phyloP scores from a whole-genome alignment of 306 rosid species.

The Bauhinia variegata region DNA sequence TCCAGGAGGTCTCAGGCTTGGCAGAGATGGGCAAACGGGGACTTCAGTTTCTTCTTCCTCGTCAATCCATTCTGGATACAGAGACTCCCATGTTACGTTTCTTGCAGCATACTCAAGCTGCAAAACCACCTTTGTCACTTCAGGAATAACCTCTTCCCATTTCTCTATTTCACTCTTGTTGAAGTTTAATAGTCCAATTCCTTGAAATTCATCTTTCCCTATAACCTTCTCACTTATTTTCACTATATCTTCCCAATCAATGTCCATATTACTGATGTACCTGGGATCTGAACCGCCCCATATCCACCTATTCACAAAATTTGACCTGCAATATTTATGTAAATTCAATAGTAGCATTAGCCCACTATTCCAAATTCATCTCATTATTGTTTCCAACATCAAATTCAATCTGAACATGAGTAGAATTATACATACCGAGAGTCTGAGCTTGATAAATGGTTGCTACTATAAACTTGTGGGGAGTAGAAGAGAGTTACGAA shows the following conservation, averaged over 20 bases:
- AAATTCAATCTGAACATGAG: not conserved
- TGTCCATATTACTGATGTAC: constrained; percentile 51
- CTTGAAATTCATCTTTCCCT: constrained; percentile 56
- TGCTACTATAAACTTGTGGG: constrained; percentile 65
- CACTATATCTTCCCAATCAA: constrained; percentile 60
- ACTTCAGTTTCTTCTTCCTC: constrained; percentile 86
- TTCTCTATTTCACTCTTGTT: constrained; percentile 54
- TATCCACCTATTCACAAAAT: constrained; percentile 72
- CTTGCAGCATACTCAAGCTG: constrained; percentile 59
- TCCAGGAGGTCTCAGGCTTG: constrained; percentile 63
- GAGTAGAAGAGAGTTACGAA: constrained; percentile 63
- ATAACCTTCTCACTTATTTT: constrained; percentile 47
- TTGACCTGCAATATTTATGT: constrained; percentile 22
- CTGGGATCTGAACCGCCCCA: constrained; percentile 82
- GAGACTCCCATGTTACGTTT: constrained; percentile 78
- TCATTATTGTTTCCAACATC: too few species aligned
- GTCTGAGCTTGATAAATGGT: constrained; percentile 53
- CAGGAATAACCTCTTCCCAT: constrained; percentile 71
- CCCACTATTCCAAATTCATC: too few species aligned
- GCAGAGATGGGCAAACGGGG: constrained; percentile 81
- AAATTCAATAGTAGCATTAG: not conserved
- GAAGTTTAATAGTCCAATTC: constrained; percentile 79
- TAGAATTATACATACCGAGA: constrained; percentile 50
- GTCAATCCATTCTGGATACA: constrained; percentile 97
- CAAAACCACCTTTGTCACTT: constrained; percentile 53